Conservation (phyloP, 139 green algal species). For the Chlorella ohadii region DNA sequence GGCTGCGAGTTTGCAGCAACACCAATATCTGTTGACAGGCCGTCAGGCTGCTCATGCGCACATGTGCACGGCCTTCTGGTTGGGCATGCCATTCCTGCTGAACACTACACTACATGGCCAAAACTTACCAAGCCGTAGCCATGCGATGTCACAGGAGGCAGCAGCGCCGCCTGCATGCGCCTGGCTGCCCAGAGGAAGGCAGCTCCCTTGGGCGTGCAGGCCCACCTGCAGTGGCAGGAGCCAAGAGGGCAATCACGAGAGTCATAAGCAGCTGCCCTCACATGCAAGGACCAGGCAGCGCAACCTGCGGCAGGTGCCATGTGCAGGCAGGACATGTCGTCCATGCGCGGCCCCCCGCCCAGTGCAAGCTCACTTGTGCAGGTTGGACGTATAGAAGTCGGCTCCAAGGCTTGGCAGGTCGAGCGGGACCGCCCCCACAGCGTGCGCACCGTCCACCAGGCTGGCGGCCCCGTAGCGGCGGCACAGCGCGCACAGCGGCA, state of each 20-base stretch:
- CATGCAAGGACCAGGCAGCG: no score
- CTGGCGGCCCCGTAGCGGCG: constrained; percentile 36
- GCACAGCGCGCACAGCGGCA: constrained; percentile 45
- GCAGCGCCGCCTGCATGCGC: constrained; percentile 32
- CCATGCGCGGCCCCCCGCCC: no score
- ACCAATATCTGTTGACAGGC: no score
- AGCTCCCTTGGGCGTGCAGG: constrained; percentile 56
- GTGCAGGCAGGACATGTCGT: no score
- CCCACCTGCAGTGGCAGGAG: constrained; percentile 5
- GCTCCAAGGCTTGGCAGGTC: constrained; percentile 46
- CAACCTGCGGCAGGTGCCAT: no score
- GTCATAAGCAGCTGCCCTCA: no score
- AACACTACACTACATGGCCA: not conserved
- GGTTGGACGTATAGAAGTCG: constrained; percentile 68
- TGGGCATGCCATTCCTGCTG: no score
- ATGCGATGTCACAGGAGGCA: constrained; percentile 55
- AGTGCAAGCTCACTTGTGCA: constrained; percentile 69
- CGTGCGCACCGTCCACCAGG: constrained; percentile 75
- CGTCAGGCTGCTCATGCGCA: no score
- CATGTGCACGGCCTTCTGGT: no score
- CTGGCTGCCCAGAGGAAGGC: constrained; percentile 62
- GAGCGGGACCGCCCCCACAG: constrained; percentile 45
- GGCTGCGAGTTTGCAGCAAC: no score
- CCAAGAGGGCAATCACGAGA: no score
- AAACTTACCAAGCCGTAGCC: constrained; percentile 45